Base-by-base conservation (phyloP, 768 basidiomycete species). In the Agrocybe praecox region DNA sequence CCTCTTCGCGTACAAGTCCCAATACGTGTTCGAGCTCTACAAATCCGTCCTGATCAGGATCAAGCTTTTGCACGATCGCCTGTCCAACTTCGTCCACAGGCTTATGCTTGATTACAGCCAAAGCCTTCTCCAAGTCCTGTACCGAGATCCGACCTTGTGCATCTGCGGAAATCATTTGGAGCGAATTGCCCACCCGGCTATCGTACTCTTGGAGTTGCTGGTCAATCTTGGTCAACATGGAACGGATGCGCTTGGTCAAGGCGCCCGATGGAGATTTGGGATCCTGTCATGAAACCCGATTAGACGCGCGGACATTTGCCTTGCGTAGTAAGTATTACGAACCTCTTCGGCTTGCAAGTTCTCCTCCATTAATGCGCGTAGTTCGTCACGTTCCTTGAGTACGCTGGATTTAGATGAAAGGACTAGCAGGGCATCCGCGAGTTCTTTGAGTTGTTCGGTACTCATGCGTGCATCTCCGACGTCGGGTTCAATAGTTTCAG, bases 161-260 rank as follows among this genome's bases (percentile, higher is more conserved):
- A 64, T 92, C 90, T 23, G 88, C 85, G 56, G 88, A 89, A 61
- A 94, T 93, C 81, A 92, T 85, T 72, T 94, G 91, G 51, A 94
- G 78, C 29, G 90, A 90, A 60, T 78, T 86, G 42, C 91, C 92
- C 29, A 96, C 92, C 56, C 90, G 89, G 43, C 80, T 78, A 71
- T 99, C 97, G 74, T 98, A 98, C 58, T 88, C 94, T 64, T 92
- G 85, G 14, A 98, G 82, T 69, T 98, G 97, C 32, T 80, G 71
- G 75, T 98, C 96, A 70, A 99, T 89, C 79, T 97, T 96, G 62
- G 88, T 94, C 46, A 99, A 83, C 94, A 98, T 98, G 21, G 85
- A 82, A 52, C 94, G 90, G 72, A 99, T 96, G 48, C 94, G 92
- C 77, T 98, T 96, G 57, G 94, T 95, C 57, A 98, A 78, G n/a